Percentiles rank a stretch among this genome's conserved stretches.
Evolutionary conservation across 768 basidiomycete species (phyloP).

Genomic region (Leucosporidium yakuticum): DNA sequence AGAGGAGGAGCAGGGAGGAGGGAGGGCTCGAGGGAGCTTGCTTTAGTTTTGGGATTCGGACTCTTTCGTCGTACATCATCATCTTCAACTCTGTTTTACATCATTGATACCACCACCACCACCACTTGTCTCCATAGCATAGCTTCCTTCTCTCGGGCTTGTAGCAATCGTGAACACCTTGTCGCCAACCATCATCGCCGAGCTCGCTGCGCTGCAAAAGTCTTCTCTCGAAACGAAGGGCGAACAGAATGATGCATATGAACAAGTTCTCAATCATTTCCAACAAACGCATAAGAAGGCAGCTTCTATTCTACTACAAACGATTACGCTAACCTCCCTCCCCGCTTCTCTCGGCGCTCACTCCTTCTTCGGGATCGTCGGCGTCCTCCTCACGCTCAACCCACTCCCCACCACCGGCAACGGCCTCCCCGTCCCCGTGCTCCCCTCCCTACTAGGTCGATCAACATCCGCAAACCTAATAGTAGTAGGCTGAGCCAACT

Average conservation of each 20-base stretch:
- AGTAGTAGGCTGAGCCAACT: constrained; percentile 6
- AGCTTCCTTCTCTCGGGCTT: background rate
- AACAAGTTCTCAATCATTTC: background rate
- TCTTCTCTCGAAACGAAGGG: background rate
- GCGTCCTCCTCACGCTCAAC: constrained; percentile 19
- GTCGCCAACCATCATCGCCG: too few relatives aligned
- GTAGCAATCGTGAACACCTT: background rate
- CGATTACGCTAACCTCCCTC: background rate
- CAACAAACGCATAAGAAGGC: background rate
- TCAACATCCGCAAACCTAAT: constrained; percentile 25
- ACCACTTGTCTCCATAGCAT: too few relatives aligned
- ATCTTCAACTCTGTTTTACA: too few relatives aligned
- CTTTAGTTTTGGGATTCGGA: too few relatives aligned
- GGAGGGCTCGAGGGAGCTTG: too few relatives aligned
- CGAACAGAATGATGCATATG: background rate
- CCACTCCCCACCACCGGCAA: constrained; percentile 26
- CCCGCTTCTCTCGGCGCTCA: background rate
- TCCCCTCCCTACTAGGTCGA: constrained; percentile 16
- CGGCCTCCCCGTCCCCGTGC: constrained; percentile 12
- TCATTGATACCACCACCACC: too few relatives aligned
- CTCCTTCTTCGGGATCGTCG: constrained; percentile 8
- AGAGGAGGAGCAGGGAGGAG: too few relatives aligned
- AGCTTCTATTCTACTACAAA: background rate
- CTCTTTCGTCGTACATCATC: too few relatives aligned
- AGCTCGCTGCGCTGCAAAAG: too few relatives aligned